These are phyloP conservation scores for Geranium brycei DNA, from an alignment of 345 rosid species.

Conservation along the genomic window DNA sequence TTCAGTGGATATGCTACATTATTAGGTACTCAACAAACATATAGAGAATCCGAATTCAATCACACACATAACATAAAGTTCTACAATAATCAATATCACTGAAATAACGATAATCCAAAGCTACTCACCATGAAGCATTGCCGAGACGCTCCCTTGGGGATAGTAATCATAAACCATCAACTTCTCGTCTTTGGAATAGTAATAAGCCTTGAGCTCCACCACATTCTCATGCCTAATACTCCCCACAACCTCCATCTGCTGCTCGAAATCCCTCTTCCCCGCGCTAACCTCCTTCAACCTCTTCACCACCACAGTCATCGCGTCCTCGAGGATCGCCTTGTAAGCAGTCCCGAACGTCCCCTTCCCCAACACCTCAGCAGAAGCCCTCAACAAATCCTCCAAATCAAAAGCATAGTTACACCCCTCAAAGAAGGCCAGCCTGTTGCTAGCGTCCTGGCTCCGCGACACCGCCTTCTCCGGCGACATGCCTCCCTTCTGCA, in stretches of 20 bases:
- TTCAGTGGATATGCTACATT: too few relatives aligned
- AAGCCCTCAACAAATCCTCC: constrained; percentile 93
- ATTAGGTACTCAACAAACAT: too few relatives aligned
- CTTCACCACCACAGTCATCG: constrained; percentile 76
- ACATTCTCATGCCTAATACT: constrained; percentile 64
- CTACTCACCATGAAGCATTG: constrained; percentile 63
- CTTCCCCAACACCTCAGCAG: constrained; percentile 94
- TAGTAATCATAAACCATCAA: constrained; percentile 68
- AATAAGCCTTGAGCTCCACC: constrained; percentile 75
- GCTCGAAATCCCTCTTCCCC: constrained; percentile 82
- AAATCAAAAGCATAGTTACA: constrained; percentile 78
- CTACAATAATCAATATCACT: too few relatives aligned
- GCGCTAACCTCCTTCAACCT: constrained; percentile 68
- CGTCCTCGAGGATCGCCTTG: constrained; percentile 66
- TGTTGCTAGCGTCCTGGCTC: constrained; percentile 67
- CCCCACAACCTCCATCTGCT: constrained; percentile 82
- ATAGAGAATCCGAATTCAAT: too few relatives aligned
- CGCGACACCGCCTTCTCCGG: constrained; percentile 70
- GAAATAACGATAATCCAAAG: background rate
- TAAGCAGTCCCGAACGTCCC: constrained; percentile 91
- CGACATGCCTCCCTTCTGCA: constrained; percentile 65
- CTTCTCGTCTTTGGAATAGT: constrained; percentile 80
- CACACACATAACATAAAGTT: too few relatives aligned
- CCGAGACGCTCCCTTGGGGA: constrained; percentile 54
- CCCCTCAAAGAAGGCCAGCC: constrained; percentile 87